Evolutionary conservation across 2,329 filamentous ascomycete genomes (phyloP).

Genomic region (Ophiostoma piceae): DNA sequence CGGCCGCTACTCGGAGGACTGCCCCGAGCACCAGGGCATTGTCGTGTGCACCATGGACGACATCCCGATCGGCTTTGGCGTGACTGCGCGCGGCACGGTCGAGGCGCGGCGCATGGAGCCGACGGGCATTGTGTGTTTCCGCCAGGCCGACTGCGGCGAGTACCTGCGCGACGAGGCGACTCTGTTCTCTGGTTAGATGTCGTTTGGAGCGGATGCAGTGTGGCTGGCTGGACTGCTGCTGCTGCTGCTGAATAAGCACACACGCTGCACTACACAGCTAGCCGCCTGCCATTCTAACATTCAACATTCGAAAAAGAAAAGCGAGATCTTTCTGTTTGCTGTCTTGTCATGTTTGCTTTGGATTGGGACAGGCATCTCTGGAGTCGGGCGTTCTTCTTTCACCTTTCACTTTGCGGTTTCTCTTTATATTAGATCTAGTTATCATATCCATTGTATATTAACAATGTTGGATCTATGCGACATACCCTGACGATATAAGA

Average conservation of each 20-base stretch:
- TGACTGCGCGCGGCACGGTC: constrained; percentile 79
- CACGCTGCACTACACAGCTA: no score
- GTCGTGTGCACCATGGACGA: constrained; percentile 91
- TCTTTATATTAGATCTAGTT: background rate
- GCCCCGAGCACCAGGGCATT: constrained; percentile 86
- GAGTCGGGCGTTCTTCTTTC: constrained; percentile 13
- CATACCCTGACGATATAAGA: no score
- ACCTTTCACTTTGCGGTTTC: background rate
- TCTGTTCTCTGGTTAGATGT: constrained; percentile 45
- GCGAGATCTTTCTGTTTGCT: constrained; percentile 12
- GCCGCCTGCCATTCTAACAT: no score
- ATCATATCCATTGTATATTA: constrained; percentile 5
- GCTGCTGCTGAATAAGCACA: no score
- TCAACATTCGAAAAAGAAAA: background rate
- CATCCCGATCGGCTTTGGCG: constrained; percentile 86
- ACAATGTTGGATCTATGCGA: background rate
- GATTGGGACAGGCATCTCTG: constrained; percentile 17
- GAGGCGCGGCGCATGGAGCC: constrained; percentile 82
- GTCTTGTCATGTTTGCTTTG: constrained; percentile 12
- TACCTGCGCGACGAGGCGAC: constrained; percentile 80
- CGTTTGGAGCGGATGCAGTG: no score
- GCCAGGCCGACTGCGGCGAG: constrained; percentile 91
- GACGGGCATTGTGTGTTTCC: constrained; percentile 81
- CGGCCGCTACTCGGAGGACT: constrained; percentile 83
- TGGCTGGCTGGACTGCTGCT: no score